These are phyloP conservation scores for Nemania abortiva DNA, from an alignment of 2,329 filamentous ascomycete species.

Conservation along the genomic window DNA sequence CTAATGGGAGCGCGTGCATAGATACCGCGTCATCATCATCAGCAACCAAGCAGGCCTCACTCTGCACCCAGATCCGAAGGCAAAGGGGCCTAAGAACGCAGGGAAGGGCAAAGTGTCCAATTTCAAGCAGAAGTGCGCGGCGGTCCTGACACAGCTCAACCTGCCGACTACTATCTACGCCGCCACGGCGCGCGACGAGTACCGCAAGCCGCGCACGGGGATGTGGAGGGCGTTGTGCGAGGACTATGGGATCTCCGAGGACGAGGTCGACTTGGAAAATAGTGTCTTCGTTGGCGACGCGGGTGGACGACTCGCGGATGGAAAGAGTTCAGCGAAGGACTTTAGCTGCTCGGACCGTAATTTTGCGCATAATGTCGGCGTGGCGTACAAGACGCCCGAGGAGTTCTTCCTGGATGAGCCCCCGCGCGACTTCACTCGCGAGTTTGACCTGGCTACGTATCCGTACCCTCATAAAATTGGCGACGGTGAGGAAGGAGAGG, in stretches of 20 bases:
- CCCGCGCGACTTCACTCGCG: constrained; percentile 73
- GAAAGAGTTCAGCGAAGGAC: constrained; percentile 61
- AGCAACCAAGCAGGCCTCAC: constrained; percentile 91
- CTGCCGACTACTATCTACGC: constrained; percentile 86
- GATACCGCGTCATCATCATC: constrained; percentile 81
- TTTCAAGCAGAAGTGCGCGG: constrained; percentile 85
- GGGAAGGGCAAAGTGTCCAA: constrained; percentile 73
- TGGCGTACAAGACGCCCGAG: constrained; percentile 87
- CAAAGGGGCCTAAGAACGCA: constrained; percentile 68
- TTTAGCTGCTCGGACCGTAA: constrained; percentile 79
- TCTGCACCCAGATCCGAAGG: constrained; percentile 78
- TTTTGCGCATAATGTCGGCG: constrained; percentile 85
- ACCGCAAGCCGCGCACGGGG: constrained; percentile 85
- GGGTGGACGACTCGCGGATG: constrained; percentile 66
- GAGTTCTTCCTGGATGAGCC: constrained; percentile 84
- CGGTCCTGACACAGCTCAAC: constrained; percentile 77
- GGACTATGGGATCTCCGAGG: constrained; percentile 69
- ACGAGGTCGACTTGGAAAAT: constrained; percentile 73
- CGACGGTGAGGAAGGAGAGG: constrained; percentile 42
- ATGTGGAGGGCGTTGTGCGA: constrained; percentile 81
- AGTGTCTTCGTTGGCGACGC: constrained; percentile 95
- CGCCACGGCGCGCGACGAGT: constrained; percentile 84
- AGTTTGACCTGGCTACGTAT: constrained; percentile 77
- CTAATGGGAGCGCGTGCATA: constrained; percentile 49
- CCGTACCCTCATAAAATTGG: constrained; percentile 55